phyloP scores from a whole-genome alignment of 331 rosid genomes.

The Pyracantha coccinea region DNA sequence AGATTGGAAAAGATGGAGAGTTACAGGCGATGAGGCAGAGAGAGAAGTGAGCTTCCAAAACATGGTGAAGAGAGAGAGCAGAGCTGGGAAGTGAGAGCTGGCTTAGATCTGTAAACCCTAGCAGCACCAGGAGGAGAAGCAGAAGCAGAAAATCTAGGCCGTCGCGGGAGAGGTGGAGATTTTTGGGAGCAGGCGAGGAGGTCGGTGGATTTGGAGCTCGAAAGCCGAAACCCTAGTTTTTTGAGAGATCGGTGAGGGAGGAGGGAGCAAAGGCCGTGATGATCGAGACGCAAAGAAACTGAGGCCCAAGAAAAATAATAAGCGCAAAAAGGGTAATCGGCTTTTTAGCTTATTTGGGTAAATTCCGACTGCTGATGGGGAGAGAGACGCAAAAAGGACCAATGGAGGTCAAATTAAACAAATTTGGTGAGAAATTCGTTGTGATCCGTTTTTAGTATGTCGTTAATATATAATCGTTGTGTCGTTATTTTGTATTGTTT shows the following conservation, averaged over 20 bases:
- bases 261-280: slow-evolving; percentile 44
- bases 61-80: slow-evolving; percentile 30
- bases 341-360: not conserved
- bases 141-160: slow-evolving; percentile 28
- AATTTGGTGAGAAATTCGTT: not conserved
- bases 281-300: slow-evolving; percentile 35
- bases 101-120: slow-evolving; percentile 56
- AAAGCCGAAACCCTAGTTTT: slow-evolving; percentile 76
- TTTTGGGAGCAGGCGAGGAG: slow-evolving; percentile 13
- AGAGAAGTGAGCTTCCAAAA: slow-evolving; percentile 50
- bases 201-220: slow-evolving; percentile 15
- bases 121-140: not conserved
- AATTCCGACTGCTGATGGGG: not conserved
- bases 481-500: no score
- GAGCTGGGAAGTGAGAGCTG: slow-evolving; percentile 21
- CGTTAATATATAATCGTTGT: no score
- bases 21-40: slow-evolving; percentile 55
- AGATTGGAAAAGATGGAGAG: slow-evolving; percentile 8
- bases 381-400: slow-evolving; percentile 19
- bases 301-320: slow-evolving; percentile 4
- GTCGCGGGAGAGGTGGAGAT: slow-evolving; percentile 13
- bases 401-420: slow-evolving; percentile 11
- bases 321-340: slow-evolving; percentile 15
- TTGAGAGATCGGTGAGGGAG: slow-evolving; percentile 39
- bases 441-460: no score